phyloP scores from a whole-genome alignment of 2,329 filamentous ascomycete species.

The Dactylellina haptotyla region DNA sequence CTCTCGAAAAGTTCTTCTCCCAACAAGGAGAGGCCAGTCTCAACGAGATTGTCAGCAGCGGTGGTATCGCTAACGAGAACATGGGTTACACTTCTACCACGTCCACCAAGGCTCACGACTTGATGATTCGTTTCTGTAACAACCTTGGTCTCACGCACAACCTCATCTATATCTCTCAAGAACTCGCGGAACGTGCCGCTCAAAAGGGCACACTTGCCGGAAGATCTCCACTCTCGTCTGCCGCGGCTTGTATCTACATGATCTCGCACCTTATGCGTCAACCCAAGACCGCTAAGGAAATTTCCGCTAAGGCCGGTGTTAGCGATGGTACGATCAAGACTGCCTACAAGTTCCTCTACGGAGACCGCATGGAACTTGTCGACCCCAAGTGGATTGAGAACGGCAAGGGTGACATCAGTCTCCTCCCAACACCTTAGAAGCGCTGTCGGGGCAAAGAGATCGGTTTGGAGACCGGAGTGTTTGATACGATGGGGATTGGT shows the following conservation, averaged over 20 bases:
- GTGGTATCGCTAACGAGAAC: conserved; percentile 61
- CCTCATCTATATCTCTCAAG: conserved; percentile 81
- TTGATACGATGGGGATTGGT: background rate
- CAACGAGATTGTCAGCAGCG: conserved; percentile 65
- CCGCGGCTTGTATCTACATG: conserved; percentile 97
- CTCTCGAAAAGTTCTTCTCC: conserved; percentile 85
- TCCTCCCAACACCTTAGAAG: conserved; percentile 71
- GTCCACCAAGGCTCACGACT: conserved; percentile 81
- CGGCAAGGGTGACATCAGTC: conserved; percentile 75
- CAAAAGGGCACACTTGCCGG: conserved; percentile 84
- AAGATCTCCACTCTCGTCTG: conserved; percentile 90
- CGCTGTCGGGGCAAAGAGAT: conserved; percentile 6
- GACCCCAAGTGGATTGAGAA: conserved; percentile 78
- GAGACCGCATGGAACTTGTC: conserved; percentile 77
- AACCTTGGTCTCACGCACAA: conserved; percentile 79
- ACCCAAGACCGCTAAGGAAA: conserved; percentile 82
- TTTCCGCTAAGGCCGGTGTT: conserved; percentile 83
- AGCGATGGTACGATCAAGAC: conserved; percentile 97
- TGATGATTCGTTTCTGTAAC: conserved; percentile 90
- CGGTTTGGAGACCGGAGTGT: conserved; percentile 10
- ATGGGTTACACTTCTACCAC: conserved; percentile 75
- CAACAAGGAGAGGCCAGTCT: conserved; percentile 73
- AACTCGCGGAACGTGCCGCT: conserved; percentile 80
- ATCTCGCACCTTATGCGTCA: conserved; percentile 86
- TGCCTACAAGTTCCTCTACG: conserved; percentile 88